A percentile compares a stretch with the other conserved stretches of the same genome.
phyloP scores from a whole-genome alignment of 2,329 filamentous ascomycete genomes.

The Trematosphaeria pertusa region DNA sequence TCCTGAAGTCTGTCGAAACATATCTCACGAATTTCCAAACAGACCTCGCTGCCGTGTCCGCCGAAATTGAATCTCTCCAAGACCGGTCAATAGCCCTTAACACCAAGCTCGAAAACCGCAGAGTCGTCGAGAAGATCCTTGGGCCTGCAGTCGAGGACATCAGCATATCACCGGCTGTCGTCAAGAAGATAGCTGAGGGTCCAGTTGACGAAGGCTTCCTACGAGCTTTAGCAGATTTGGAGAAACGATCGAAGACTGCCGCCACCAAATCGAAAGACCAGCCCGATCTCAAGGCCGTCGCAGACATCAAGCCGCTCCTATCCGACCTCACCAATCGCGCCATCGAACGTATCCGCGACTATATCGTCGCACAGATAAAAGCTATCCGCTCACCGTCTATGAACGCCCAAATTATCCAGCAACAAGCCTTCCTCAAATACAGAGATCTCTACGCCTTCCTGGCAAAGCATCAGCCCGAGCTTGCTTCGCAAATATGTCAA shows the following conservation, averaged over 20 bases:
- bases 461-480: slow-evolving; percentile 77
- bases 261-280: slow-evolving; percentile 69
- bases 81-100: slow-evolving; percentile 83
- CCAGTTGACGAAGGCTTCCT: slow-evolving; percentile 90
- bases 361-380: slow-evolving; percentile 93
- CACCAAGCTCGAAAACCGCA: slow-evolving; percentile 84
- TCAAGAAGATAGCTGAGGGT: slow-evolving; percentile 86
- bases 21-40: slow-evolving; percentile 93
- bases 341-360: slow-evolving; percentile 92
- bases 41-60: slow-evolving; percentile 88
- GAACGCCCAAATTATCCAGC: slow-evolving; percentile 96
- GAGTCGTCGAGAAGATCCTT: slow-evolving; percentile 84
- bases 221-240: slow-evolving; percentile 81
- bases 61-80: slow-evolving; percentile 94
- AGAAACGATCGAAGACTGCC: slow-evolving; percentile 75
- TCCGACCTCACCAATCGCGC: slow-evolving; percentile 86
- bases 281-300: slow-evolving; percentile 72
- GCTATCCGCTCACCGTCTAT: slow-evolving; percentile 92
- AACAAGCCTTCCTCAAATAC: slow-evolving; percentile 86
- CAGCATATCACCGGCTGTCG: slow-evolving; percentile 81
- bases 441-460: slow-evolving; percentile 89
- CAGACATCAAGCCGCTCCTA: slow-evolving; percentile 84
- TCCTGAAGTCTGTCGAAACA: slow-evolving; percentile 88
- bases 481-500: slow-evolving; percentile 87
- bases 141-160: slow-evolving; percentile 91